Conservation (phyloP, 441 rosid species). For the Adansonia rubrostipa region DNA sequence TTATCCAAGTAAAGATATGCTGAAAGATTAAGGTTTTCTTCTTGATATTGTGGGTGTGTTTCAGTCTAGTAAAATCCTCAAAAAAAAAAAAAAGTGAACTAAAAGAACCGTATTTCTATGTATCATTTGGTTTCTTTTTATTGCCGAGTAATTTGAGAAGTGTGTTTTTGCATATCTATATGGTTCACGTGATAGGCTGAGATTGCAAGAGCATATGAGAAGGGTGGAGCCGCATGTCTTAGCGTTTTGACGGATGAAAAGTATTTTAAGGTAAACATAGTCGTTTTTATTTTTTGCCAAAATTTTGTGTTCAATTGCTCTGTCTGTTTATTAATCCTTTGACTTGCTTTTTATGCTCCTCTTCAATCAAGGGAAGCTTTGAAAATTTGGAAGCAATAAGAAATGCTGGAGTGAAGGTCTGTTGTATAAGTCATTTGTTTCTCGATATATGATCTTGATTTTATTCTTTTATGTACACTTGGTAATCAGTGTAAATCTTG, state of each 20-base stretch:
- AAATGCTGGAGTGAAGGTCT: constrained; percentile 82
- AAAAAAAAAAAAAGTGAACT: not conserved
- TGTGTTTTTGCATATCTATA: not conserved
- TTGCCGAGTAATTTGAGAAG: not conserved
- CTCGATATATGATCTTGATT: constrained; percentile 20
- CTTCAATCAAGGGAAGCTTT: constrained; percentile 75
- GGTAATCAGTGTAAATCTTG: not conserved
- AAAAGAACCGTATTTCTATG: not conserved
- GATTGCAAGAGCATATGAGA: constrained; percentile 84
- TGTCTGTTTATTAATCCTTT: constrained; percentile 8
- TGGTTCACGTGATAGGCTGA: constrained; percentile 59
- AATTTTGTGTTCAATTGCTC: constrained; percentile 18
- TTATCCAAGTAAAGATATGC: too few relatives aligned
- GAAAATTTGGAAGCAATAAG: constrained; percentile 85
- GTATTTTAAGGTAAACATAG: constrained; percentile 64
- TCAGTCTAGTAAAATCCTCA: not conserved
- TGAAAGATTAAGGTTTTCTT: constrained; percentile 1
- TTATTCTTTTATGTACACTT: constrained; percentile 6
- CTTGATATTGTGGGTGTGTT: constrained; percentile 2
- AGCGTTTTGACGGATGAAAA: constrained; percentile 93
- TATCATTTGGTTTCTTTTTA: not conserved
- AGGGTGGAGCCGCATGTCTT: constrained; percentile 96
- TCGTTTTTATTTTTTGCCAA: not conserved
- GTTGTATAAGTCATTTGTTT: constrained; percentile 23
- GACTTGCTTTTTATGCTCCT: constrained; percentile 24